Percentiles rank a stretch among this genome's conserved stretches.
Conservation (phyloP, 108 stramenopile genomes). For the Conticribra weissflogii region DNA sequence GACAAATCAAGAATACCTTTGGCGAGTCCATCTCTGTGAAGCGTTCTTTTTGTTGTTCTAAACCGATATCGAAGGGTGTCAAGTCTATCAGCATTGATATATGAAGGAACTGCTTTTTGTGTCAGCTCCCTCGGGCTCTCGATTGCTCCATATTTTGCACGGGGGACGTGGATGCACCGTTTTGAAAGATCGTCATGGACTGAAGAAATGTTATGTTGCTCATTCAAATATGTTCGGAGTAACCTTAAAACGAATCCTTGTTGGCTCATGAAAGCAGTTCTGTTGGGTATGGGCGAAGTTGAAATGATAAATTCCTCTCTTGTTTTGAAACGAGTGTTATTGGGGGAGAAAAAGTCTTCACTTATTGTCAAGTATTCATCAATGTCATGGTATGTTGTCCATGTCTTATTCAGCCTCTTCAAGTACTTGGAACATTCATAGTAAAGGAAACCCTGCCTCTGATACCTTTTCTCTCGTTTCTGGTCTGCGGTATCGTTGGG, state of each 20-base stretch:
- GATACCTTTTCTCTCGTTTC: background rate
- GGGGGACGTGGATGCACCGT: background rate
- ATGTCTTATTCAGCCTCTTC: background rate
- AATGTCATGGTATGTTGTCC: background rate
- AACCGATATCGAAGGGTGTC: background rate
- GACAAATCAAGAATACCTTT: conserved; percentile 56
- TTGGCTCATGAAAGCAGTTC: background rate
- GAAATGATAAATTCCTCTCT: background rate
- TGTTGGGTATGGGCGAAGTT: background rate
- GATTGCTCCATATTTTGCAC: background rate
- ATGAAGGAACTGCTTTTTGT: background rate
- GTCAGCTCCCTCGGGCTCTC: background rate
- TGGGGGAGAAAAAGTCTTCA: background rate
- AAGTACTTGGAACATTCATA: background rate
- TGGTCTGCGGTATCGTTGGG: background rate
- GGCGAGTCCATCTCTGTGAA: conserved; percentile 42
- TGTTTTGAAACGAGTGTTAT: background rate
- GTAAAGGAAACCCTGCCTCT: background rate
- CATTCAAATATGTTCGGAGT: background rate
- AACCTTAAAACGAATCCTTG: background rate
- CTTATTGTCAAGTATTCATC: background rate
- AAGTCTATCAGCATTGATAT: background rate
- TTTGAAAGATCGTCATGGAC: background rate
- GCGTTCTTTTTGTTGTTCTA: background rate
- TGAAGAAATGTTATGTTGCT: background rate